Conservation (phyloP, 2,329 filamentous ascomycete species). For the Ceratocystis cubensis region DNA sequence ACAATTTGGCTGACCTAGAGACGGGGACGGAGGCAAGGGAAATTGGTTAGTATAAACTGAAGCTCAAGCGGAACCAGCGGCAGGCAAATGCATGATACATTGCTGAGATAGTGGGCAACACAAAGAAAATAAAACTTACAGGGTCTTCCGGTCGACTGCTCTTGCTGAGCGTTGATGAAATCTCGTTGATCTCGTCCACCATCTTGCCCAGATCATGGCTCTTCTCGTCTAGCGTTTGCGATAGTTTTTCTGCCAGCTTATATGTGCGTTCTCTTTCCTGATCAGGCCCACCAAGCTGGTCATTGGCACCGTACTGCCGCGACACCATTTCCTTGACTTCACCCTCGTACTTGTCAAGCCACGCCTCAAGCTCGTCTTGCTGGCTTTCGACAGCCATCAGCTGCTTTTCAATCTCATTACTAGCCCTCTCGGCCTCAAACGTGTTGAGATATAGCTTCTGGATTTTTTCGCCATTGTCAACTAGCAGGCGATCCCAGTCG, state of each 20-base stretch:
- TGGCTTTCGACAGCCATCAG: slow-evolving; percentile 79
- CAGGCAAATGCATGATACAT: too few species aligned
- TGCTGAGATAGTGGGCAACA: too few species aligned
- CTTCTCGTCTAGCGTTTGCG: slow-evolving; percentile 84
- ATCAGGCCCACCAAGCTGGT: slow-evolving; percentile 74
- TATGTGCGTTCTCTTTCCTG: slow-evolving; percentile 94
- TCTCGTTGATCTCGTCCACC: slow-evolving; percentile 96
- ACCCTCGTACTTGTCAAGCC: slow-evolving; percentile 80
- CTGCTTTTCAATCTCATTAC: slow-evolving; percentile 86
- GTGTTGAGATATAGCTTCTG: slow-evolving; percentile 85
- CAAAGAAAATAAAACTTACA: slow-evolving; percentile 40
- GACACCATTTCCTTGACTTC: slow-evolving; percentile 83
- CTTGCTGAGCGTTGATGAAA: slow-evolving; percentile 80
- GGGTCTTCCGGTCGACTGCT: slow-evolving; percentile 78
- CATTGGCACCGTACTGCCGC: slow-evolving; percentile 62
- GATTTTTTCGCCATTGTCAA: slow-evolving; percentile 91
- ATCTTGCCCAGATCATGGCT: slow-evolving; percentile 85
- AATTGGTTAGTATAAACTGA: neutral
- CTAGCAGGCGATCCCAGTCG: slow-evolving; percentile 80
- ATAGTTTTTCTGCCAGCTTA: slow-evolving; percentile 86
- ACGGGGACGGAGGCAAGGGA: slow-evolving; percentile 11
- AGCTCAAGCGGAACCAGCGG: neutral
- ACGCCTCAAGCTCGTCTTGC: slow-evolving; percentile 77
- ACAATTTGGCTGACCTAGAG: slow-evolving; percentile 82
- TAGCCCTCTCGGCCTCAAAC: slow-evolving; percentile 85